Base-by-base conservation (phyloP, 495 filamentous ascomycete species). In the Talaromyces ruber region DNA sequence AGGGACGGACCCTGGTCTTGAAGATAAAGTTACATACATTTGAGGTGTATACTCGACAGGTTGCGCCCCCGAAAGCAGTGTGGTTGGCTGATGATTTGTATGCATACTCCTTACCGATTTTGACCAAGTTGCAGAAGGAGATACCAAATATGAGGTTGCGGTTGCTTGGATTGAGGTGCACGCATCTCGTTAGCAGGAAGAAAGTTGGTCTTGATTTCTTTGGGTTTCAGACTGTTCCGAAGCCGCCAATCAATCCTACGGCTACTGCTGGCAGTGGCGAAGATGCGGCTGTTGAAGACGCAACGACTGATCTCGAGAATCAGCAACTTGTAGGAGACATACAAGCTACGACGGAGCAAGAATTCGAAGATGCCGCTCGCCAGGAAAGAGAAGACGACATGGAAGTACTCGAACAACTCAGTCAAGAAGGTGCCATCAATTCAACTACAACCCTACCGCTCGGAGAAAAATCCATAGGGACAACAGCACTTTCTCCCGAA, bases 1-100 rank as follows among this genome's bases (percentile, higher is more conserved):
- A 93, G 72, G 93, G 93, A 5, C 85, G 93, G 6, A 98, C 95
- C 1, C 73, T 98, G 3, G 88, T 89, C 24, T 72, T 99, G 21
- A 99, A 99, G 72, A 82, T 97, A 55, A 99, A 99, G 70, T 77
- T 98, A 11, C 91, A 96, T 66, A 95, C 90, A 0, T 99, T 92
- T 66, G 91, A 97, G 71, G 93, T 98, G 9, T 77, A 90, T 18
- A 94, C 92, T 0, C 77, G 94, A 37, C 94, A 98, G 70, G 81
- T 82, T 12, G 81, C 88, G 39, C 84, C 88, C 9, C 85, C 90
- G 2, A 87, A 87, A 65, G 86, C 91, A 0, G 81, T 97, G 6
- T 81, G 71, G 29, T 73, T 79, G 1, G 87, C 90, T 0, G 88
- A 95, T 47, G 94, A 98, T 64, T 74, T 98, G 14, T 99, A 93